Evolutionary conservation across 2,329 filamentous ascomycete genomes (phyloP).

Genomic region (Cladosporium sp.): DNA sequence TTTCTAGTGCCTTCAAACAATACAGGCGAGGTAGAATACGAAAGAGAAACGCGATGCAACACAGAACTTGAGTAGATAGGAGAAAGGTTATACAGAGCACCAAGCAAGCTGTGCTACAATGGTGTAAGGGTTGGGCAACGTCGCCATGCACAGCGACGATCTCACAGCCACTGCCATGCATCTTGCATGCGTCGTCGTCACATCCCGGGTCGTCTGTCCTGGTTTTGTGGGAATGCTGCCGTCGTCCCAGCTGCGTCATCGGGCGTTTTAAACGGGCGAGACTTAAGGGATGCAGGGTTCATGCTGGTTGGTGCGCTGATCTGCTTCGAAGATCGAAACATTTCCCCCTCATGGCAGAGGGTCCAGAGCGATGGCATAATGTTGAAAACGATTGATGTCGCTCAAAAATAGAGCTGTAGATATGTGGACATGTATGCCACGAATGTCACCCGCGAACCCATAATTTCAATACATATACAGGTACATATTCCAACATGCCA

Average conservation of each 20-base stretch:
- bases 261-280: neutral
- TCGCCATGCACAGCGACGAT: constrained; percentile 11
- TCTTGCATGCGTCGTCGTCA: constrained; percentile 14
- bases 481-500: neutral
- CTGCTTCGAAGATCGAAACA: neutral
- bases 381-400: neutral
- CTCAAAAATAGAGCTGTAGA: neutral
- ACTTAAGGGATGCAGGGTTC: neutral
- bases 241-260: neutral
- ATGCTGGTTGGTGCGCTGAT: neutral
- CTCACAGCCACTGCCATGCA: constrained; percentile 9
- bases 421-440: neutral
- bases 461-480: neutral
- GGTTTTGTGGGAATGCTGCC: constrained; percentile 6
- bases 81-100: neutral
- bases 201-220: constrained; percentile 1
- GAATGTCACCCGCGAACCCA: neutral
- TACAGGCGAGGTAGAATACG: neutral
- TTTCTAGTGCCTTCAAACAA: neutral
- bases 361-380: neutral
- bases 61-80: neutral
- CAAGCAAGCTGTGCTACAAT: constrained; percentile 4
- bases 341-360: neutral
- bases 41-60: neutral
- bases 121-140: constrained; percentile 2